Base-by-base conservation (phyloP, 371 early-diverging fungal genomes). In the Mucor plumbeus region DNA sequence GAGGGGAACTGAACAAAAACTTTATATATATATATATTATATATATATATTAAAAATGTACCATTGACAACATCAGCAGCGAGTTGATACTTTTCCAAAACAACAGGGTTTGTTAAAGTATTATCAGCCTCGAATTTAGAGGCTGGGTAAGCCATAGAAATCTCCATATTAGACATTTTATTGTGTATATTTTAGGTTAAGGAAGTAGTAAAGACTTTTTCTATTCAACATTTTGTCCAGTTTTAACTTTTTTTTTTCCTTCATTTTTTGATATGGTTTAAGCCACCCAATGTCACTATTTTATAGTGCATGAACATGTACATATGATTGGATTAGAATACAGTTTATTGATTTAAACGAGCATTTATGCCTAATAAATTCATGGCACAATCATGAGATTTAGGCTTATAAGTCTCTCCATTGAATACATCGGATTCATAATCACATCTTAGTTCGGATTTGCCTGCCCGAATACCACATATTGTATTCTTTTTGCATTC, bases 61-160 rank as follows among this genome's bases (percentile, higher is more conserved):
- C 90, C 85, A 74, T 94, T 93, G 69, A 92, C 87, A 69, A 94
- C 87, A 53, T 91, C 88, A 55, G 93, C 93, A 53, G 95, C 91
- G 41, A 88, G 80, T 74, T 88, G 89, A 81, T 95, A 96, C 84
- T 93, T 94, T 69, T 86, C 87, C 68, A 92, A 74, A 59, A 94
- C 92, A 40, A 72, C 75, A 36, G 83, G 76, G 73, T 87, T 83
- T 26, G 80, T 71, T 53, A 91, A 75, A 61, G 86, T 79, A 74
- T 91, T 91, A 79, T 93, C 91, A 55, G 82, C 72, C 40, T 82
- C 85, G 43, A 87, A 88, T 73, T 83, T 85, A 68, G 84, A 78
- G 59, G 67, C 73, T 13, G 84, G 76, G 35, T 84, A 84, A 38
- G 63, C 62, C 48, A 74, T 55, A 26, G 78, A 62, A 39, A 81